These are phyloP conservation scores for Bondarzewia mesenterica DNA, from an alignment of 1,284 basidiomycete species.

Conservation along the genomic window DNA sequence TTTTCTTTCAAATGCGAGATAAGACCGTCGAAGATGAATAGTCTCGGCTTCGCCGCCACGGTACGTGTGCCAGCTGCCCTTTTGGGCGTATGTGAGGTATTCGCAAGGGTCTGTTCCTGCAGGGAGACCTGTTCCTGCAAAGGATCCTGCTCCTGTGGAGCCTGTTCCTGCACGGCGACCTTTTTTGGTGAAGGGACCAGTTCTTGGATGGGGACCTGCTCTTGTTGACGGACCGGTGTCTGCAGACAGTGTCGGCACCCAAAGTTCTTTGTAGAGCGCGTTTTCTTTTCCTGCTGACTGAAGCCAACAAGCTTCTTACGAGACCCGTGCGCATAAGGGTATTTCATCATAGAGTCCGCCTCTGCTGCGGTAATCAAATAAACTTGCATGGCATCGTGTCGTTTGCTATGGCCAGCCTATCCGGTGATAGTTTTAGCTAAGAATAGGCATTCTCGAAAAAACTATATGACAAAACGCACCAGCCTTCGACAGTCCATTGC, in stretches of 20 bases:
- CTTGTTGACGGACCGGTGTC: neutral
- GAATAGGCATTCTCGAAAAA: neutral
- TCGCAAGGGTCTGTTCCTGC: too few species aligned
- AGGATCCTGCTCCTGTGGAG: conserved; percentile 11
- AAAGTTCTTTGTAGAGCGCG: conserved; percentile 30
- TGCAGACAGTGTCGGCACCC: conserved; percentile 48
- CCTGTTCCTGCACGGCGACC: too few species aligned
- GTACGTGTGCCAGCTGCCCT: too few species aligned
- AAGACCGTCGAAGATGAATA: conserved; percentile 46
- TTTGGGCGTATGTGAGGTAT: too few species aligned
- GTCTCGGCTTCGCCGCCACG: too few species aligned
- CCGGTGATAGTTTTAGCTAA: too few species aligned
- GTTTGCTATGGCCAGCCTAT: conserved; percentile 42
- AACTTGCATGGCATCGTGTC: conserved; percentile 49
- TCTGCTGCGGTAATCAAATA: conserved; percentile 22
- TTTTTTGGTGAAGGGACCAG: too few species aligned
- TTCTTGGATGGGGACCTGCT: too few species aligned
- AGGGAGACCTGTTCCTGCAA: too few species aligned
- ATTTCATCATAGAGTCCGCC: conserved; percentile 10
- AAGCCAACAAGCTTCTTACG: conserved; percentile 22
- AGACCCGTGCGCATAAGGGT: conserved; percentile 25
- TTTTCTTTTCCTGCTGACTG: conserved; percentile 15
- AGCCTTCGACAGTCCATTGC: conserved; percentile 41
- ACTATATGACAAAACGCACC: conserved; percentile 26
- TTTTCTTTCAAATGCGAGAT: conserved; percentile 51